Evolutionary conservation across 306 rosid genomes (phyloP).

Genomic region (Lablab purpureus): DNA sequence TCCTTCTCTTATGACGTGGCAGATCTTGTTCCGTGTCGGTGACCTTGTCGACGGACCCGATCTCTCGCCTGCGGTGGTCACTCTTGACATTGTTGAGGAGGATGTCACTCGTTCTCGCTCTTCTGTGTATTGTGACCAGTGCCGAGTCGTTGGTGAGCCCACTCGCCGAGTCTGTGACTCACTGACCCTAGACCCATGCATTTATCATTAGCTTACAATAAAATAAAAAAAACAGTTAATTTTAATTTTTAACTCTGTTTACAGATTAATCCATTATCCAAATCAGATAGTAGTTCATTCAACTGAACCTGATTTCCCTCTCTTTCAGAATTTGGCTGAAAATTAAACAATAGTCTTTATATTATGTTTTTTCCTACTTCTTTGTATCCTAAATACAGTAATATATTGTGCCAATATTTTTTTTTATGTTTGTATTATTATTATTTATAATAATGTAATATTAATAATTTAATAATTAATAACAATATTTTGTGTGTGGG

Average conservation of each 20-base stretch:
- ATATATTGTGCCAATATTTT: not conserved
- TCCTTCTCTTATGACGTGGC: conserved; percentile 87
- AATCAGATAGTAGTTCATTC: not conserved
- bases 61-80: conserved; percentile 54
- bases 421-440: not conserved
- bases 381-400: not conserved
- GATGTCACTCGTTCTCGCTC: conserved; percentile 84
- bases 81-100: conserved; percentile 85
- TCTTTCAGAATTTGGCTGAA: not conserved
- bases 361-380: not conserved
- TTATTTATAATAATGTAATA: not conserved
- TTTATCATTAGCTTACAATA: not conserved
- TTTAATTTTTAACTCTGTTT: too few species aligned
- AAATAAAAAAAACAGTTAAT: not conserved
- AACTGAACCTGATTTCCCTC: not conserved
- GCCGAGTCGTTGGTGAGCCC: conserved; percentile 97
- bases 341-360: not conserved
- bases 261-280: not conserved
- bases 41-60: conserved; percentile 50
- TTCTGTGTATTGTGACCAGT: conserved; percentile 86
- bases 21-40: conserved; percentile 74
- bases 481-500: not conserved
- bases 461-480: not conserved
- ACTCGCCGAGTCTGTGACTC: conserved; percentile 44
- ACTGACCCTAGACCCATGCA: not conserved